A percentile compares a stretch with the other conserved stretches of the same genome.
Conservation (phyloP, 192 early-diverging fungal genomes). For the Mortierella claussenii region DNA sequence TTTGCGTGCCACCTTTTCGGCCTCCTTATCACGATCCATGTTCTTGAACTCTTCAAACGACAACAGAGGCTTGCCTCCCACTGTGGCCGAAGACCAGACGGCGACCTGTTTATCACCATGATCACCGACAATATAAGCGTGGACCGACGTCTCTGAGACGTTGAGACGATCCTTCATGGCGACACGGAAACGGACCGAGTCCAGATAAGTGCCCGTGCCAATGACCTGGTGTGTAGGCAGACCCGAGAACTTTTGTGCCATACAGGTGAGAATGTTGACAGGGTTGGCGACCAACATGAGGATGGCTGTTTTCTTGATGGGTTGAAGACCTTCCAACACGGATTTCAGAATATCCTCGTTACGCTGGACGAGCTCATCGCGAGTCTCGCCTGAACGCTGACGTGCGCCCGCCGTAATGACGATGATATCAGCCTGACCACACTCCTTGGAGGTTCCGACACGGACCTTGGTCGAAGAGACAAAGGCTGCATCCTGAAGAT, state of each 20-base stretch:
- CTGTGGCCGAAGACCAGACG: conserved; percentile 78
- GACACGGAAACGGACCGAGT: conserved; percentile 71
- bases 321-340: conserved; percentile 77
- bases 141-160: conserved; percentile 77
- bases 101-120: conserved; percentile 90
- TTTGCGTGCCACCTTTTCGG: conserved; percentile 72
- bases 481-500: conserved; percentile 84
- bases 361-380: conserved; percentile 78
- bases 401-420: conserved; percentile 88
- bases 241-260: conserved; percentile 86
- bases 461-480: conserved; percentile 71
- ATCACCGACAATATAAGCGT: conserved; percentile 87
- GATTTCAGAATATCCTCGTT: conserved; percentile 82
- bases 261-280: conserved; percentile 81
- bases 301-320: conserved; percentile 76
- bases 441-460: conserved; percentile 70
- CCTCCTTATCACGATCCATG: conserved; percentile 64
- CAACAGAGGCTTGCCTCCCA: conserved; percentile 76
- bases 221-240: conserved; percentile 82
- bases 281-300: conserved; percentile 88
- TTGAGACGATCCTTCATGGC: conserved; percentile 37
- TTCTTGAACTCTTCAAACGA: conserved; percentile 69
- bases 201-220: conserved; percentile 88
- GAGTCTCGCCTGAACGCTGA: conserved; percentile 79
- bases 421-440: conserved; percentile 86